These are phyloP conservation scores for Hortaea sp. DNA, from an alignment of 2,329 filamentous ascomycete genomes.

Conservation along the genomic window DNA sequence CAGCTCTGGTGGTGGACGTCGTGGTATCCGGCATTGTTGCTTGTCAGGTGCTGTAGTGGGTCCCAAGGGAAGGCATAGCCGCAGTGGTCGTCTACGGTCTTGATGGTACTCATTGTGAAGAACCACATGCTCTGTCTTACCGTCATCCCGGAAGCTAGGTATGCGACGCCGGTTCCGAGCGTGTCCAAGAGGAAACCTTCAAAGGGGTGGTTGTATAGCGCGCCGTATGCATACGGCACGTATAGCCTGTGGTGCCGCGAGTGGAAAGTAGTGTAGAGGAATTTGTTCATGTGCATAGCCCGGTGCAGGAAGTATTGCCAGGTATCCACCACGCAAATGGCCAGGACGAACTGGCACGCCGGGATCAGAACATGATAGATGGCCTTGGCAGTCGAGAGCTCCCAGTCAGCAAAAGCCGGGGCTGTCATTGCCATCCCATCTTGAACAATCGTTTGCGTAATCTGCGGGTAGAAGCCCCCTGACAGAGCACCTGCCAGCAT, in stretches of 20 bases:
- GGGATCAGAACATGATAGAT: constrained; percentile 76
- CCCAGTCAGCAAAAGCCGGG: constrained; percentile 75
- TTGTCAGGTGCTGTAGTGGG: constrained; percentile 79
- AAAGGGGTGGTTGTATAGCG: constrained; percentile 90
- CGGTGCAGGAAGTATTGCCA: constrained; percentile 99
- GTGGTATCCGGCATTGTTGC: constrained; percentile 93
- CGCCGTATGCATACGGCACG: constrained; percentile 93
- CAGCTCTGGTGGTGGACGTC: constrained; percentile 98
- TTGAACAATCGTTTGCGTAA: constrained; percentile 50
- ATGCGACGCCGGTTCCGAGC: constrained; percentile 72
- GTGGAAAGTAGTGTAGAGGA: constrained; percentile 89
- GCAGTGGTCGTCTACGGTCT: constrained; percentile 96
- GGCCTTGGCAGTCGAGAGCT: constrained; percentile 60
- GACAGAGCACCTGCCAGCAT: constrained; percentile 64
- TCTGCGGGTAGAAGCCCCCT: constrained; percentile 66
- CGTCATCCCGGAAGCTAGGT: constrained; percentile 74
- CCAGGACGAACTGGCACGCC: constrained; percentile 63
- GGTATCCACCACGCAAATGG: constrained; percentile 71
- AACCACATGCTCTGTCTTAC: constrained; percentile 79
- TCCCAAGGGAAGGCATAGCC: constrained; percentile 95
- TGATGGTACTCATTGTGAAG: constrained; percentile 81
- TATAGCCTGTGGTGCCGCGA: constrained; percentile 94
- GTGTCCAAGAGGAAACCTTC: constrained; percentile 93
- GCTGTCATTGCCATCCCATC: constrained; percentile 41
- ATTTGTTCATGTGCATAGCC: constrained; percentile 94